These are phyloP conservation scores for Lantana camara DNA, from an alignment of 257 asterid genomes.

Conservation along the genomic window DNA sequence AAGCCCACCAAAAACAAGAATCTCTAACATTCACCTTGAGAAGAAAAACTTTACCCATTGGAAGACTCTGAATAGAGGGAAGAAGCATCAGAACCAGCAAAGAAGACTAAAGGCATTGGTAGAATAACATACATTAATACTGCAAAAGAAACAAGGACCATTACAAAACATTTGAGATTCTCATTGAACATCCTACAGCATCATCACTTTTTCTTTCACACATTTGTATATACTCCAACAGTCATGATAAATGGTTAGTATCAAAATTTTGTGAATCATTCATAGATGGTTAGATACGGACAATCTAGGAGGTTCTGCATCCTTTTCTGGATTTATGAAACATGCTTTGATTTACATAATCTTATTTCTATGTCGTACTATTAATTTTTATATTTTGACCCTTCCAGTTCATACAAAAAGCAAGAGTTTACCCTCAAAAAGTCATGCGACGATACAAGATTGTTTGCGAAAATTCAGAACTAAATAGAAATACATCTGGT, in stretches of 20 bases:
- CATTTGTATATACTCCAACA: neutral
- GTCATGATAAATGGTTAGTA: neutral
- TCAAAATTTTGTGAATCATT: too few relatives aligned
- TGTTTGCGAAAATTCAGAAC: constrained; percentile 1
- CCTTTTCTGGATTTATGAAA: constrained; percentile 15
- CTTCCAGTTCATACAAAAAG: constrained; percentile 13
- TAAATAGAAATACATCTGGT: constrained; percentile 8
- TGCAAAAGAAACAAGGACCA: constrained; percentile 41
- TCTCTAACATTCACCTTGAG: neutral
- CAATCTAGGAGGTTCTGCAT: too few relatives aligned
- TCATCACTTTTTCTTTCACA: neutral
- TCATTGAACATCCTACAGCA: constrained; percentile 19
- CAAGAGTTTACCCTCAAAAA: neutral
- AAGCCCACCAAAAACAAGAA: constrained; percentile 21
- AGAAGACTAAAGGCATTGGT: constrained; percentile 92
- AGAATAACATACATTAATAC: constrained; percentile 81
- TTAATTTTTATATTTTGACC: neutral
- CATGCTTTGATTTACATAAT: neutral
- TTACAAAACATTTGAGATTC: neutral
- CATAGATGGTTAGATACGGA: too few relatives aligned
- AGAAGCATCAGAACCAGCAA: constrained; percentile 74
- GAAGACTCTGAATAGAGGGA: constrained; percentile 65
- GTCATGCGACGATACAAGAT: neutral
- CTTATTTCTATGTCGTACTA: neutral
- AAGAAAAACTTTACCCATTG: constrained; percentile 48